phyloP scores from a whole-genome alignment of 2,329 filamentous ascomycete species.

The Paraphaeosphaeria sporulosa region DNA sequence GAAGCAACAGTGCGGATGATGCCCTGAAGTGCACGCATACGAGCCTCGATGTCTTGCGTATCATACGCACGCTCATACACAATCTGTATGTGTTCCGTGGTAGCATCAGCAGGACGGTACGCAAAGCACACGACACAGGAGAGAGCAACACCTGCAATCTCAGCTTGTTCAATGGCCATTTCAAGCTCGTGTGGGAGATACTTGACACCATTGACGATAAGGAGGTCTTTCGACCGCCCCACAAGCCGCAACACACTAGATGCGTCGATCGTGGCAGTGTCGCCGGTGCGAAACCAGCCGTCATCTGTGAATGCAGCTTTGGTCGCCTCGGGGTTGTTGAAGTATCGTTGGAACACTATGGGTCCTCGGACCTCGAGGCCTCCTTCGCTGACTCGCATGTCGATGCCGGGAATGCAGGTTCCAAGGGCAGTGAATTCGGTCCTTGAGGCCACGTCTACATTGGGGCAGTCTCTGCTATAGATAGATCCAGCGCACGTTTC shows the following conservation, averaged over 20 bases:
- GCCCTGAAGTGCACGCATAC: too few relatives aligned
- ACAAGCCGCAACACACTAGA: constrained; percentile 27
- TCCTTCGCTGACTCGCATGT: constrained; percentile 50
- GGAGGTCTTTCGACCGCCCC: constrained; percentile 36
- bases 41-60: too few relatives aligned
- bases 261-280: constrained; percentile 33
- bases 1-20: too few relatives aligned
- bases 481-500: constrained; percentile 62
- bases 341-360: constrained; percentile 53
- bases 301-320: constrained; percentile 26
- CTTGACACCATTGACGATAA: constrained; percentile 42
- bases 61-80: neutral
- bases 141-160: constrained; percentile 21
- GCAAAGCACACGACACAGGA: constrained; percentile 12
- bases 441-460: constrained; percentile 44
- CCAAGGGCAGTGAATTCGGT: constrained; percentile 51
- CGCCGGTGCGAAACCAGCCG: constrained; percentile 38
- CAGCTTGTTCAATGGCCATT: constrained; percentile 25
- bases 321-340: constrained; percentile 39
- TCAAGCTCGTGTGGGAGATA: constrained; percentile 30
- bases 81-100: neutral
- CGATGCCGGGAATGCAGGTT: constrained; percentile 46
- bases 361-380: constrained; percentile 34
- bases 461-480: constrained; percentile 53
- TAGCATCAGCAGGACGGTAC: neutral